Base-by-base conservation (phyloP, 108 stramenopile genomes). In the Discostella pseudostelligera region DNA sequence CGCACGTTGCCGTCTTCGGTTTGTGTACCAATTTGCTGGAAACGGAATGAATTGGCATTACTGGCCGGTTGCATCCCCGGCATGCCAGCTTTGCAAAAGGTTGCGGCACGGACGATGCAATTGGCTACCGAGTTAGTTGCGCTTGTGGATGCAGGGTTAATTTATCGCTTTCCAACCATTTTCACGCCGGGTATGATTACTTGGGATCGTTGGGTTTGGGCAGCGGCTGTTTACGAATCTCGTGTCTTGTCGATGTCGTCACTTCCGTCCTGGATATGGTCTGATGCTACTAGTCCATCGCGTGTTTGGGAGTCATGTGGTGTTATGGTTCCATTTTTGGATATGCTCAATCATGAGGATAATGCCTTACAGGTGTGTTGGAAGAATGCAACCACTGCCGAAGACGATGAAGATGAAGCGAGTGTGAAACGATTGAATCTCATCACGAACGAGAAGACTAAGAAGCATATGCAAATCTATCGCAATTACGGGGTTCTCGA, bases 201-300 rank as follows among this genome's bases (percentile, higher is more conserved):
- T 16, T 93, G 89, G 87, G 92, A 93, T 62, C 72, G 89, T n/a
- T 93, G 92, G 92, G 85, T 93, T 29, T 93, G 92, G 92, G 92
- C 92, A 24, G 87, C 89, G 12, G 77, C 92, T 9, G 76, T 83
- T 10, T 83, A 79, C 32, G 83, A 84, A 36, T 89, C 89, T 20
- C 72, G 92, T 26, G 76, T 72, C 11, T 71, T 93, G 42, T 84
- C 87, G 3, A 72, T 81, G 16, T 49, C 79, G n/a, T 70, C 72
- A 28, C 85, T 78, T 25, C 76, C 71, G 9, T n/a, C 57, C n/a
- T 68, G 76, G 71, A 65, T 73, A 7, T 35, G 50, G 25, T 32
- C 19, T n/a, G 55, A 56, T 35, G 60, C 29, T n/a, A 39, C 39
- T 0, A 76, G 74, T 10, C 86, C 85, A 0, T 46, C 71, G 10